Conservation (phyloP, 164 flowering plant genomes). For the Paratinospora sagittata region DNA sequence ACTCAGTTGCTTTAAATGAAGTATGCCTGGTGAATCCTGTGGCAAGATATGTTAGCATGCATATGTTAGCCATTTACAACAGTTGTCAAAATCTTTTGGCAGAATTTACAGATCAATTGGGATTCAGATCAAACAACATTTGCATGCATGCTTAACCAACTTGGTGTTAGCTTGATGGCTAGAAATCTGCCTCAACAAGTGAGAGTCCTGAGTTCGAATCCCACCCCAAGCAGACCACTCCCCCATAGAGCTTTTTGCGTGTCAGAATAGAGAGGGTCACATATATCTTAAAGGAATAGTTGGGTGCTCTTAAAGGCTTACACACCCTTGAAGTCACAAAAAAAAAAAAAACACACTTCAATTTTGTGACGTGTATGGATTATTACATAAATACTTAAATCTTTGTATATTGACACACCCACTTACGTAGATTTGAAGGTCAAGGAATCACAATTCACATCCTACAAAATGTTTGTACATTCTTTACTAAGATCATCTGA, state of each 20-base stretch:
- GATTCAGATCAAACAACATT: neutral
- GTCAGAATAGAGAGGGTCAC: too few species aligned
- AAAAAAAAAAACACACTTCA: too few species aligned
- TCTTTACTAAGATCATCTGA: neutral
- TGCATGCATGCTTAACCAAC: too few species aligned
- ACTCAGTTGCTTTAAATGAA: constrained; percentile 66
- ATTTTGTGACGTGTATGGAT: too few species aligned
- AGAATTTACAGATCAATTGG: neutral
- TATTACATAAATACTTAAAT: neutral
- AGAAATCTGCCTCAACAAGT: too few species aligned
- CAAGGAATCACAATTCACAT: neutral
- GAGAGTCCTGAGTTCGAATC: too few species aligned
- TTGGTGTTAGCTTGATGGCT: too few species aligned
- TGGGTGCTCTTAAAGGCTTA: too few species aligned
- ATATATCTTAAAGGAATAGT: too few species aligned
- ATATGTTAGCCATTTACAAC: neutral
- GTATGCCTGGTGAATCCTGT: constrained; percentile 82
- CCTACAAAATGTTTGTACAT: neutral
- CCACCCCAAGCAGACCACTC: too few species aligned
- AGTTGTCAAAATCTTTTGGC: neutral
- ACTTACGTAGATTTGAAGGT: neutral
- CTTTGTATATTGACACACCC: neutral
- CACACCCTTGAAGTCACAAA: too few species aligned
- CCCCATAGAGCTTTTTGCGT: too few species aligned
- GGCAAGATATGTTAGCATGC: constrained; percentile 18